phyloP scores from a whole-genome alignment of 75 land plant genomes.

The Adiantum capillusveneris region DNA sequence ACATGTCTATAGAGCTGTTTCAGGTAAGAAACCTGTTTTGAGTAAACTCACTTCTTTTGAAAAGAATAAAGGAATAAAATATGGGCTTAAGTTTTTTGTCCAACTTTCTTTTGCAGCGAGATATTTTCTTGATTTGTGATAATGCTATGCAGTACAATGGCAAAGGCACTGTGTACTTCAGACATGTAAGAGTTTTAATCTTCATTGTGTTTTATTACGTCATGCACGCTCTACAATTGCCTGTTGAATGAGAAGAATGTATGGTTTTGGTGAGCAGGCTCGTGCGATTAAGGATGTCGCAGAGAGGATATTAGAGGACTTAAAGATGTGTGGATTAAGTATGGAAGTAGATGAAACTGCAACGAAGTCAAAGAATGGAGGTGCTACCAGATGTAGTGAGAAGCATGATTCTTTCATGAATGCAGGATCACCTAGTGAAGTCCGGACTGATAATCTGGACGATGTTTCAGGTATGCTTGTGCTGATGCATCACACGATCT shows the following conservation, averaged over 20 bases:
- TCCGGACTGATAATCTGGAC: too few relatives aligned
- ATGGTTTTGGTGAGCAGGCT: conserved; percentile 5
- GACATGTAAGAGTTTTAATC: conserved; percentile 51
- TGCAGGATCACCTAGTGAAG: too few relatives aligned
- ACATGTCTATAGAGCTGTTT: conserved; percentile 42
- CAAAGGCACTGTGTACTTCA: conserved; percentile 73
- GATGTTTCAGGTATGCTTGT: too few relatives aligned
- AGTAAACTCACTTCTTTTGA: neutral
- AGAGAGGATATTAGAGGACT: neutral
- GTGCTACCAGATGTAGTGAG: neutral
- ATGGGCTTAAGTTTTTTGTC: neutral
- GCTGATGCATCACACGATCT: too few relatives aligned
- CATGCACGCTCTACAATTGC: too few relatives aligned
- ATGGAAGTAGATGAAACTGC: neutral
- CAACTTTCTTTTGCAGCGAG: conserved; percentile 50
- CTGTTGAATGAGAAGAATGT: neutral
- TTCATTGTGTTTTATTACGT: too few relatives aligned
- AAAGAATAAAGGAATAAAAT: too few relatives aligned
- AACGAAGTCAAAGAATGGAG: neutral
- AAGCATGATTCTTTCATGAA: too few relatives aligned
- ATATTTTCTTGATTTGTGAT: conserved; percentile 71
- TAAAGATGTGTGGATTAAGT: neutral
- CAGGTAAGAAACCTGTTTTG: conserved; percentile 35
- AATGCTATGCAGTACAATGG: conserved; percentile 97
- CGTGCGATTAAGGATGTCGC: neutral